Evolutionary conservation across 345 rosid genomes (phyloP).

Genomic region (Hirschfeldia incana): DNA sequence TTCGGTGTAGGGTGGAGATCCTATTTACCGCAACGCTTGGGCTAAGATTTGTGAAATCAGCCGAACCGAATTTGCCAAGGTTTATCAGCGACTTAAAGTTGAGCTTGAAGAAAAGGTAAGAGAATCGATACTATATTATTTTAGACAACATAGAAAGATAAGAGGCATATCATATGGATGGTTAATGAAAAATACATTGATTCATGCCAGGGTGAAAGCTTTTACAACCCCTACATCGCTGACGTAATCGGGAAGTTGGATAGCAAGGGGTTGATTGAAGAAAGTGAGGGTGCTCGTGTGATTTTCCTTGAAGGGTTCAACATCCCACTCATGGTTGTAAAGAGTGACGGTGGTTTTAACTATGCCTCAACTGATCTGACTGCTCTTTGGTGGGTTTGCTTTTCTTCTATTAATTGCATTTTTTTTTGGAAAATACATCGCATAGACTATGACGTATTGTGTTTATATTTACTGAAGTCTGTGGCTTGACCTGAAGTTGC

Average conservation of each 20-base stretch:
- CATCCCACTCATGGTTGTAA: slow-evolving; percentile 92
- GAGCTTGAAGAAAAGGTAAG: slow-evolving; percentile 86
- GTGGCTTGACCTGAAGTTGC: slow-evolving; percentile 10
- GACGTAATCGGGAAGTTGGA: slow-evolving; percentile 54
- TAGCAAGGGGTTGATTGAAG: slow-evolving; percentile 69
- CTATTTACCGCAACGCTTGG: slow-evolving; percentile 79
- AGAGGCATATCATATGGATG: not conserved
- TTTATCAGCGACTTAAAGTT: slow-evolving; percentile 76
- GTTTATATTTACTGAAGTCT: slow-evolving; percentile 13
- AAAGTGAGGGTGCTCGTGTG: slow-evolving; percentile 93
- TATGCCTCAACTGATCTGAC: slow-evolving; percentile 94
- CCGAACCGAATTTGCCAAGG: slow-evolving; percentile 76
- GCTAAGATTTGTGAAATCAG: slow-evolving; percentile 74
- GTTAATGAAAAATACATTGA: slow-evolving; percentile 13
- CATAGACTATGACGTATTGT: not conserved
- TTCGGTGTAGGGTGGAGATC: slow-evolving; percentile 72
- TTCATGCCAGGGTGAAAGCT: slow-evolving; percentile 88
- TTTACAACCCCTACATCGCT: slow-evolving; percentile 81
- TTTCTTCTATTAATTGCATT: not conserved
- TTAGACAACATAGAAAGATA: slow-evolving; percentile 3
- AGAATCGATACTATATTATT: not conserved
- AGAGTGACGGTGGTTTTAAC: slow-evolving; percentile 96
- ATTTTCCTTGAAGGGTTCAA: slow-evolving; percentile 70
- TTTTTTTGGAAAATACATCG: slow-evolving; percentile 4
- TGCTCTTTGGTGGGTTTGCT: slow-evolving; percentile 77